Percentiles rank a stretch among this genome's conserved stretches.
Conservation (phyloP, 2,329 filamentous ascomycete genomes). For the Talaromyces marneffei region DNA sequence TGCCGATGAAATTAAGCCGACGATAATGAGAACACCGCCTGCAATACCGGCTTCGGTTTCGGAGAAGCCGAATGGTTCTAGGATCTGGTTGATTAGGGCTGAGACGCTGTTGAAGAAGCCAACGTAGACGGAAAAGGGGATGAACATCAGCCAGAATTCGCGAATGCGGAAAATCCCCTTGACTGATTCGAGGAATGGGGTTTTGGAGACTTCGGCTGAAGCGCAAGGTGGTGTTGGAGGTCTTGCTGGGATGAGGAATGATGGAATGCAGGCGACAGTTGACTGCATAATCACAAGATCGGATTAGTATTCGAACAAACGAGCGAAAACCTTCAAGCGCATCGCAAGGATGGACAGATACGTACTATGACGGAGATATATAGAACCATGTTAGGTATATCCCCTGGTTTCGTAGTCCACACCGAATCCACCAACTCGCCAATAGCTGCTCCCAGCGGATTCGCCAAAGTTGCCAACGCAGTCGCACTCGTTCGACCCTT, state of each 20-base stretch:
- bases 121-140: constrained; percentile 80
- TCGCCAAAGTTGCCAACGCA: constrained; percentile 75
- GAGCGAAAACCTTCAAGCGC: background rate
- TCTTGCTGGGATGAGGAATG: constrained; percentile 69
- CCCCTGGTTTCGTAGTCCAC: constrained; percentile 57
- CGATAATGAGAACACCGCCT: constrained; percentile 81
- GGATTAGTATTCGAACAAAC: background rate
- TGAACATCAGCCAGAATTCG: constrained; percentile 72
- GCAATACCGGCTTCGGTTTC: constrained; percentile 84
- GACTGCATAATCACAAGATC: constrained; percentile 39
- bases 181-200: constrained; percentile 52
- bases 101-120: constrained; percentile 92
- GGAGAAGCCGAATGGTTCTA: constrained; percentile 76
- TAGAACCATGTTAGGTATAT: constrained; percentile 76
- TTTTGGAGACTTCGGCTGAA: constrained; percentile 53
- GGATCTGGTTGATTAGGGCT: constrained; percentile 81
- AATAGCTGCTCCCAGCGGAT: constrained; percentile 82
- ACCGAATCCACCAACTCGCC: constrained; percentile 82
- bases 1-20: constrained; percentile 73
- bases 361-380: constrained; percentile 76
- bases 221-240: constrained; percentile 74
- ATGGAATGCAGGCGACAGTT: constrained; percentile 62
- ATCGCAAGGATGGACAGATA: constrained; percentile 13
- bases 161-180: constrained; percentile 51
- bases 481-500: constrained; percentile 79